These are phyloP conservation scores for Didymella keratinophila DNA, from an alignment of 2,329 filamentous ascomycete genomes.

Conservation along the genomic window DNA sequence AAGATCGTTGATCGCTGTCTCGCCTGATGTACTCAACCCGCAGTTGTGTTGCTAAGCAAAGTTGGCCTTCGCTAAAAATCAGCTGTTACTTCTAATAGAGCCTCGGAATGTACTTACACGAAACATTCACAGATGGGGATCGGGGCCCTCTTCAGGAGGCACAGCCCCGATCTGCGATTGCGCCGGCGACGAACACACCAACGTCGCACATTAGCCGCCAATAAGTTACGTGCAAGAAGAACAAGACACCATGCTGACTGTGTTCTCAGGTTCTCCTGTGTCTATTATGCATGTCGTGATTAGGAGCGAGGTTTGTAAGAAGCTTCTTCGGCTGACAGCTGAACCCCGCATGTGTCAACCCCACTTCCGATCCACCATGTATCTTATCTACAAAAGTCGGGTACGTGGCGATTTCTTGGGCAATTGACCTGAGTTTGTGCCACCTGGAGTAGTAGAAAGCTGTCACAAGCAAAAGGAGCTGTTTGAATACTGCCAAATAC, in stretches of 20 bases:
- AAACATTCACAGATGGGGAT: not conserved
- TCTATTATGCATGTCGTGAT: not conserved
- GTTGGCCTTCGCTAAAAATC: not conserved
- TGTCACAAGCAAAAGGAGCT: not conserved
- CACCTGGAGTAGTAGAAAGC: not conserved
- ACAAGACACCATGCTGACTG: not conserved
- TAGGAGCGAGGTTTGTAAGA: not conserved
- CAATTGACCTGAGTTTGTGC: not conserved
- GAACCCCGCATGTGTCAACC: constrained; percentile 13
- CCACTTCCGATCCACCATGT: constrained; percentile 1
- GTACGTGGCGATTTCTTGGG: not conserved
- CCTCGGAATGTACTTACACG: not conserved
- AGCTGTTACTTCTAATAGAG: not conserved
- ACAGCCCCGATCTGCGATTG: not conserved
- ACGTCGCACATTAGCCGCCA: not conserved
- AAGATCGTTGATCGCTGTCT: not conserved
- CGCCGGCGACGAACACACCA: not conserved
- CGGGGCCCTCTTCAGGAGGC: not conserved
- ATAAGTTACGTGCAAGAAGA: no score
- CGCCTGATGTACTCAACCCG: not conserved
- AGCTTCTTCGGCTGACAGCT: constrained; percentile 1
- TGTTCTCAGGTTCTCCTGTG: not conserved
- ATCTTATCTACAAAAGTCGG: not conserved
- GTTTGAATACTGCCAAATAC: not conserved
- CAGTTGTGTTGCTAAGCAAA: not conserved